Conservation (phyloP, 352 stramenopile genomes). For the Globisporangium echinulatum region DNA sequence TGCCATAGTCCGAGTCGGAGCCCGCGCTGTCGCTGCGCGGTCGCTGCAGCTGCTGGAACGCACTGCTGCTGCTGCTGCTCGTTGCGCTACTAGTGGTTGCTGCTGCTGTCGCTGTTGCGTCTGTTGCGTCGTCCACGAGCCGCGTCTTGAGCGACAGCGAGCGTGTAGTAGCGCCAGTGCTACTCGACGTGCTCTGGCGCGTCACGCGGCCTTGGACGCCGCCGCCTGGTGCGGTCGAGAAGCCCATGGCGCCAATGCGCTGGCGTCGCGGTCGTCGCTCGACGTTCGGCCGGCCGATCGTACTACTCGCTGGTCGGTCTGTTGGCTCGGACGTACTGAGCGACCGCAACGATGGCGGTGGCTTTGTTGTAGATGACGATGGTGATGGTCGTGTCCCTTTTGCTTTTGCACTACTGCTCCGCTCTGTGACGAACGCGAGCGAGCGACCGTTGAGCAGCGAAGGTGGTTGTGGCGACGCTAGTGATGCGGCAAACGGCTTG, state of each 20-base stretch:
- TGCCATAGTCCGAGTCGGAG: slow-evolving; percentile 37
- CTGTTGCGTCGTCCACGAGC: slow-evolving; percentile 14
- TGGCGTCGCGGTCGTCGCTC: slow-evolving; percentile 38
- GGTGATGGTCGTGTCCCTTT: not conserved
- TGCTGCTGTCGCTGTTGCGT: not conserved
- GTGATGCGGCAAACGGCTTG: slow-evolving; percentile 7
- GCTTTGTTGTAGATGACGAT: not conserved
- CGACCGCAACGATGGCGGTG: not conserved
- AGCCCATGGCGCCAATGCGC: slow-evolving; percentile 43
- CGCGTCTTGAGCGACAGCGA: slow-evolving; percentile 28
- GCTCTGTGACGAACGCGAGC: slow-evolving; percentile 49
- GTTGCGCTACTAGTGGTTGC: slow-evolving; percentile 10
- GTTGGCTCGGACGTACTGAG: slow-evolving; percentile 5
- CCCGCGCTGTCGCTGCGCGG: slow-evolving; percentile 37
- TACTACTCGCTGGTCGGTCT: not conserved
- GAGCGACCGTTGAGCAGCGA: slow-evolving; percentile 21
- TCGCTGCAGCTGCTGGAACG: slow-evolving; percentile 18
- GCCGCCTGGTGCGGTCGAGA: slow-evolving; percentile 15
- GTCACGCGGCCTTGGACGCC: slow-evolving; percentile 7
- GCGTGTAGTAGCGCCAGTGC: slow-evolving; percentile 2
- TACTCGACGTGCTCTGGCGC: slow-evolving; percentile 14
- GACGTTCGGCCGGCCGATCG: slow-evolving; percentile 8
- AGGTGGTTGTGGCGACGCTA: slow-evolving; percentile 1
- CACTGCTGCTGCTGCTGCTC: slow-evolving; percentile 1
- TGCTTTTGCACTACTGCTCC: slow-evolving; percentile 8